These are phyloP conservation scores for Cryptococcus jaspeensis DNA, from an alignment of 1,284 basidiomycete species.

Conservation along the genomic window DNA sequence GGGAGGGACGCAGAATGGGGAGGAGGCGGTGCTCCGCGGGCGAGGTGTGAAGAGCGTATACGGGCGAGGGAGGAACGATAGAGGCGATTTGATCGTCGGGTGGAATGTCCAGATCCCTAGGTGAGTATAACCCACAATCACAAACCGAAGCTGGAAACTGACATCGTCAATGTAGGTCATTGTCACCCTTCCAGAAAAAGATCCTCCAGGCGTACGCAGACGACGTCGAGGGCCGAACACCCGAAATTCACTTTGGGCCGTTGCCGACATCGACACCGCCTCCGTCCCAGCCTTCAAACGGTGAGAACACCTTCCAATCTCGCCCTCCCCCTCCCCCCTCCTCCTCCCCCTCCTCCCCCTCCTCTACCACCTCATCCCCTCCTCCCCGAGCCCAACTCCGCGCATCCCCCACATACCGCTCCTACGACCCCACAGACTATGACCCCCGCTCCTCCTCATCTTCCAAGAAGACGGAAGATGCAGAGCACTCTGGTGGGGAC, in stretches of 20 bases:
- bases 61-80: slow-evolving; percentile 60
- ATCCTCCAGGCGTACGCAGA: slow-evolving; percentile 90
- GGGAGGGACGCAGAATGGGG: slow-evolving; percentile 89
- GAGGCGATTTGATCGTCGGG: slow-evolving; percentile 85
- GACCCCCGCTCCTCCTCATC: slow-evolving; percentile 5
- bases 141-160: background rate
- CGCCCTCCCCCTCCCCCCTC: slow-evolving; percentile 6
- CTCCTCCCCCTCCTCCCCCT: slow-evolving; percentile 11
- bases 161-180: slow-evolving; percentile 58
- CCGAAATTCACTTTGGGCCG: slow-evolving; percentile 39
- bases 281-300: slow-evolving; percentile 6
- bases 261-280: slow-evolving; percentile 9
- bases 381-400: slow-evolving; percentile 9
- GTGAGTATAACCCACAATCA: slow-evolving; percentile 54
- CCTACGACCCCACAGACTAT: slow-evolving; percentile 3
- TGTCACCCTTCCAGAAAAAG: slow-evolving; percentile 78
- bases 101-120: slow-evolving; percentile 88
- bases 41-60: slow-evolving; percentile 76
- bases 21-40: slow-evolving; percentile 92
- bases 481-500: slow-evolving; percentile 1
- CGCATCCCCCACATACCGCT: slow-evolving; percentile 3
- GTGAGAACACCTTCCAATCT: slow-evolving; percentile 12
- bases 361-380: slow-evolving; percentile 5
- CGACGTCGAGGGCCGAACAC: slow-evolving; percentile 72
- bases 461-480: background rate